Evolutionary conservation across 2,329 filamentous ascomycete species (phyloP), one percentile per base, ranked within the genome.

Genomic region (Xylariaceae sp.): DNA sequence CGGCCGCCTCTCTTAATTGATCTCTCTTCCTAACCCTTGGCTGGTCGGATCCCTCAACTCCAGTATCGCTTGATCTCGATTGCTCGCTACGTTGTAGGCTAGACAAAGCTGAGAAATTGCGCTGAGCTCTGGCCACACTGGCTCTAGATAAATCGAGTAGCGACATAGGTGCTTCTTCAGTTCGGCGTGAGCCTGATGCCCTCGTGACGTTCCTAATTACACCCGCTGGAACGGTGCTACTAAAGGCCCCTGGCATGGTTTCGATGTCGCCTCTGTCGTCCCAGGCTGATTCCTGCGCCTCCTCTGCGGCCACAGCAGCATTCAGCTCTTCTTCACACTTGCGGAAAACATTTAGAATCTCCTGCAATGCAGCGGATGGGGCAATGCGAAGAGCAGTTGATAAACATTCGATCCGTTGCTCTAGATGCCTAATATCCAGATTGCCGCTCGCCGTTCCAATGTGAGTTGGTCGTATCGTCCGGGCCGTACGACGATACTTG

Each of bases 341-440:
- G 11, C 85, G 80, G 72, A 86, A 93, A 1, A 80, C 82, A 40
- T 81, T 83, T 3, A 93, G 69, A 12, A 93, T 86, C 53, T 89
- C 85, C 48, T 86, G 82, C 0, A 93, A 74, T 11, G 85, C 80
- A 1, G 75, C 70, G 0, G 81, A 68, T 1, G 88, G 88, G 0
- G 87, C 86, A 40, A 91, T 77, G 7, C 88, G 77, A 16, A 93
- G 72, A 1, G 88, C 86, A 11, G 85, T 82, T 1, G 85, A 82
- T 2, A 94, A 72, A 29, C 90, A 85, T 57, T 92, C 88, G 61
- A 90, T 87, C 19, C 88, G 80, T 61, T 92, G 88, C 57, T 92
- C 86, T 1, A 93, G 71, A 54, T 88, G 82, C 22, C 86, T 78
- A 42, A 93, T 77, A 47, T 82, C 72, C 21, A 73, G 67, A 64